These are phyloP conservation scores for Stephanodiscus triporus DNA, from an alignment of 108 stramenopile genomes.

Conservation along the genomic window DNA sequence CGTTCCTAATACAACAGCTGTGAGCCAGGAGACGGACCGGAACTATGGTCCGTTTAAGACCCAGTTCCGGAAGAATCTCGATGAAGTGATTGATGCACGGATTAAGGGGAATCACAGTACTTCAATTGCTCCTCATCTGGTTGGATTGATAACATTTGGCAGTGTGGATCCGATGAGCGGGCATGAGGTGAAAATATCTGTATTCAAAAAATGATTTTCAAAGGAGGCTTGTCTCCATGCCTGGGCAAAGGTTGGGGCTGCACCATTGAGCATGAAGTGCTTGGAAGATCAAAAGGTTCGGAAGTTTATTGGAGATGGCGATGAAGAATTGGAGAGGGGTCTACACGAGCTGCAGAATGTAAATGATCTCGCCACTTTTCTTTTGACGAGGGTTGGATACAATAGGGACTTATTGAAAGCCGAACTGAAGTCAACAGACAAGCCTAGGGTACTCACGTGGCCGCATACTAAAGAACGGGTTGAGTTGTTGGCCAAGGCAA, in stretches of 20 bases:
- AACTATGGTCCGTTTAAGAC: constrained; percentile 33
- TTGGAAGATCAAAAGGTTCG: neutral
- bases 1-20: constrained; percentile 29
- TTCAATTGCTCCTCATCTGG: constrained; percentile 4
- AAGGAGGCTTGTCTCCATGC: neutral
- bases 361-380: neutral
- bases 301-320: neutral
- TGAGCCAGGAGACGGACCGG: constrained; percentile 24
- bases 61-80: constrained; percentile 15
- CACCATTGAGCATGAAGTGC: neutral
- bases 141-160: constrained; percentile 15
- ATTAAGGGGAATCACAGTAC: neutral
- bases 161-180: constrained; percentile 1
- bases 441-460: too few species aligned
- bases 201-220: neutral
- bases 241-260: neutral
- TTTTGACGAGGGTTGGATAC: neutral
- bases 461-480: too few species aligned
- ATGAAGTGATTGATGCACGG: neutral
- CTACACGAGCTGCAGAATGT: neutral
- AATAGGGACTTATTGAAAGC: constrained; percentile 5
- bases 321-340: neutral
- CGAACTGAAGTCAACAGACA: neutral
- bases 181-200: neutral
- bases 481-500: constrained; percentile 14